Percentiles rank a stretch among this genome's conserved stretches.
These are phyloP conservation scores for Lupinus albus DNA, from an alignment of 306 rosid genomes.

Conservation along the genomic window DNA sequence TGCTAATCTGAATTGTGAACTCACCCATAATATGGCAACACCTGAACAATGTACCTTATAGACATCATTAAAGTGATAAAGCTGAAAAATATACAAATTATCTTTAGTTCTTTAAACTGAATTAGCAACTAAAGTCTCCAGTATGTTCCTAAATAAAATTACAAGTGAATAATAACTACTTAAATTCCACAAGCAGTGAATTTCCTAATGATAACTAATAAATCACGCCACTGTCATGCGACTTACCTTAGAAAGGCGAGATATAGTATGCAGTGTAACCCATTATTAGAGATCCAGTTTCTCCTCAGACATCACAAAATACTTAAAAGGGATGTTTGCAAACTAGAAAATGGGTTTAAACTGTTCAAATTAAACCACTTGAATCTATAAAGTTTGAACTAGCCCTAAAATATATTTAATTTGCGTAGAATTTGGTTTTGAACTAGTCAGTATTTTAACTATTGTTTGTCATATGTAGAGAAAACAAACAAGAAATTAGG, in stretches of 20 bases:
- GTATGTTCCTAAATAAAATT: background rate
- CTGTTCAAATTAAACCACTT: background rate
- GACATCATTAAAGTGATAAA: constrained; percentile 29
- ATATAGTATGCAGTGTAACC: background rate
- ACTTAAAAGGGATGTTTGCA: background rate
- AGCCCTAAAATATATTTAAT: background rate
- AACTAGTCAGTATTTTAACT: background rate
- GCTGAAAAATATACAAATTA: constrained; percentile 15
- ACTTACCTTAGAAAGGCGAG: background rate
- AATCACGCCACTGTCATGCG: background rate
- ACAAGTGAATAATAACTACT: background rate
- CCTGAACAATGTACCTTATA: constrained; percentile 48
- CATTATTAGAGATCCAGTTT: background rate
- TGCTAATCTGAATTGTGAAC: constrained; percentile 79
- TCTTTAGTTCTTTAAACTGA: no score
- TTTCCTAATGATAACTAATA: background rate
- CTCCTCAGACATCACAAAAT: background rate
- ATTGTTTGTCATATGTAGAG: no score
- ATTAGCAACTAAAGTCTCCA: no score
- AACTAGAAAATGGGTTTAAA: background rate
- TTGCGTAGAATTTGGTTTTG: background rate
- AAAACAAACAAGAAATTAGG: background rate
- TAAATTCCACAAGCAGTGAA: background rate
- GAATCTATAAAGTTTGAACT: background rate
- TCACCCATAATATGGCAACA: constrained; percentile 67